These are phyloP conservation scores for Neurospora intermedia DNA, from an alignment of 495 filamentous ascomycete species.

Conservation along the genomic window DNA sequence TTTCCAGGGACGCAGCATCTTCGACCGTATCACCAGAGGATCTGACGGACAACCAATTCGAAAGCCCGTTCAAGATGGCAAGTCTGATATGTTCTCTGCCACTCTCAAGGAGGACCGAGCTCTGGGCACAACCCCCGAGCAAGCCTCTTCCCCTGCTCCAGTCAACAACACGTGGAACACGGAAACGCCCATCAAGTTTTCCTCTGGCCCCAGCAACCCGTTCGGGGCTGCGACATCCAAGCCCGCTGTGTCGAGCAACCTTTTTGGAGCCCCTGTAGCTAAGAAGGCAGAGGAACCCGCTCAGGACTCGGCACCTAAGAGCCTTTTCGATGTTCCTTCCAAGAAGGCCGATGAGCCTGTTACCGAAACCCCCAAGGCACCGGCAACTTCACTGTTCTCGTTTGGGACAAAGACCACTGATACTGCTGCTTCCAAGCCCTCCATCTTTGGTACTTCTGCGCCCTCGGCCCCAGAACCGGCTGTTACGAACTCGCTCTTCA, in stretches of 20 bases:
- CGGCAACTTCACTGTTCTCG: constrained; percentile 5
- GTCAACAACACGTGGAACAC: constrained; percentile 40
- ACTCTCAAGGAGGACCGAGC: constrained; percentile 23
- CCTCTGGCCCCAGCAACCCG: constrained; percentile 16
- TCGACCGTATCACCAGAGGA: constrained; percentile 45
- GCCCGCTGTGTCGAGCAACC: constrained; percentile 14
- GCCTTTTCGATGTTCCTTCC: constrained; percentile 12
- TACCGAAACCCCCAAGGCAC: constrained; percentile 5
- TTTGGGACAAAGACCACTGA: constrained; percentile 10
- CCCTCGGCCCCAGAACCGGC: constrained; percentile 4
- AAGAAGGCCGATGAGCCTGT: constrained; percentile 15
- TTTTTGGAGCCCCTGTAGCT: constrained; percentile 13
- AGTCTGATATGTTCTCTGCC: constrained; percentile 13
- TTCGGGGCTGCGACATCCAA: constrained; percentile 23
- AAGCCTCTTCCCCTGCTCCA: constrained; percentile 20
- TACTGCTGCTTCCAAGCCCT: constrained; percentile 10
- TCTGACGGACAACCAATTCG: constrained; percentile 39
- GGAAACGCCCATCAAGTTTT: constrained; percentile 29
- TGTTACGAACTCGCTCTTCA: constrained; percentile 9
- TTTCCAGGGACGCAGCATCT: constrained; percentile 40
- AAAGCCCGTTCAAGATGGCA: constrained; percentile 14
- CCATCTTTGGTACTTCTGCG: constrained; percentile 18
- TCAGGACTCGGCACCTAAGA: constrained; percentile 8
- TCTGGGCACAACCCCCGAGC: constrained; percentile 24
- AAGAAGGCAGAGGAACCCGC: constrained; percentile 11